Evolutionary conservation across 352 stramenopile species (phyloP), one percentile per base, ranked within the genome.

Genomic region (Phytopythium chamaehyphon): DNA sequence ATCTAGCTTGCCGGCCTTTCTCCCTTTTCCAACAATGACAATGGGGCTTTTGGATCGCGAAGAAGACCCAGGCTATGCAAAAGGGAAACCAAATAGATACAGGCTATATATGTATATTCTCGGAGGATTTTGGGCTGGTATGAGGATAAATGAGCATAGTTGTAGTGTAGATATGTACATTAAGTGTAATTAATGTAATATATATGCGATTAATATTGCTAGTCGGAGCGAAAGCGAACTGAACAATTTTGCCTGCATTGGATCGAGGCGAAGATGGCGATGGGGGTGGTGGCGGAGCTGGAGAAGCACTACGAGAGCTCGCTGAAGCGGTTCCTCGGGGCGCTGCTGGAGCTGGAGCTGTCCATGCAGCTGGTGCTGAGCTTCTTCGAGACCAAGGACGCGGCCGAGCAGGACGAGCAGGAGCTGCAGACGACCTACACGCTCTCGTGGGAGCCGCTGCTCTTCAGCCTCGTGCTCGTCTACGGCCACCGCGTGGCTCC

Each of bases 391-490:
- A 84, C 65, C 46, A 63, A 70, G 14, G 70, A 86, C 37, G 47
- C 62, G 35, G 49, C 16, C 3, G 49, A 69, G 31, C 73, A 82
- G 36, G 81, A 78, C 37, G 72, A 80, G 38, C 69, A 89, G 61
- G 81, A 91, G 47, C 71, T 91, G 49, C 60, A 83, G 66, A 84
- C 76, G 51, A 67, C 89, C 37, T 83, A 82, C 55, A 74, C 69
- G 39, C 58, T 88, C 61, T 65, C 71, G 15, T 89, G 81, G 81
- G 55, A 75, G 36, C 80, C 80, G 1, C 54, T 84, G 33, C 22
- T 69, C 26, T 51, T 80, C 15, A 63, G 71, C 12, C 23, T 69
- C 4, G 42, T 77, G 10, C 59, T 91, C 8, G 76, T 78, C 14
- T 88, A 87, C 36, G 81, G 77, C 7, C 63, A 76, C 39, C 71